Evolutionary conservation across 352 stramenopile genomes (phyloP).

Genomic region (Phytophthora macrochlamydospora): DNA sequence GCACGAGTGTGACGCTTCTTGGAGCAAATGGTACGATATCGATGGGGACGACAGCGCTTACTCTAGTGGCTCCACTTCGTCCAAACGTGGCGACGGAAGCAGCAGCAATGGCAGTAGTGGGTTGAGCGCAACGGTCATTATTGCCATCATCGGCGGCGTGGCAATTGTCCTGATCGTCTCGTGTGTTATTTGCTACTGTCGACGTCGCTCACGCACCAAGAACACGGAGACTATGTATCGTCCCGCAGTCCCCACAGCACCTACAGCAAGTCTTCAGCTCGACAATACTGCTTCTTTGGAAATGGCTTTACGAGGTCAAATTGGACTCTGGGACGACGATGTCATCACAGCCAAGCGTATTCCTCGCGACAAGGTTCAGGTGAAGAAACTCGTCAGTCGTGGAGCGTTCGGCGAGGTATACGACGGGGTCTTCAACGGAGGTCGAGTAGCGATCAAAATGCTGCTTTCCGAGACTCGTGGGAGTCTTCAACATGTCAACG

Average conservation of each 20-base stretch:
- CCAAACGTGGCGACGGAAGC: not conserved
- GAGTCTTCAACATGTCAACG: constrained; percentile 35
- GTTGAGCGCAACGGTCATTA: constrained; percentile 11
- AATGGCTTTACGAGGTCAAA: constrained; percentile 12
- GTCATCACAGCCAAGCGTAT: constrained; percentile 44
- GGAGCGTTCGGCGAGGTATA: constrained; percentile 55
- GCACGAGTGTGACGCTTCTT: constrained; percentile 13
- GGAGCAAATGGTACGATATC: constrained; percentile 32
- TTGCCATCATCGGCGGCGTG: constrained; percentile 14
- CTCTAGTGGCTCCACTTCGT: not conserved
- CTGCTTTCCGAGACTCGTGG: constrained; percentile 37
- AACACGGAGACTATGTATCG: constrained; percentile 18
- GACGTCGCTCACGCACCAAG: constrained; percentile 9
- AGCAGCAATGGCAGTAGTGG: not conserved
- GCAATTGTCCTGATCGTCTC: constrained; percentile 10
- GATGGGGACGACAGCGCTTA: constrained; percentile 11
- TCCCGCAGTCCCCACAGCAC: constrained; percentile 13
- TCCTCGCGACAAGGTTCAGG: constrained; percentile 34
- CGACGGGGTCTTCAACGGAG: constrained; percentile 33
- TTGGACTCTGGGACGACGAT: constrained; percentile 40
- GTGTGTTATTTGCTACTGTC: constrained; percentile 19
- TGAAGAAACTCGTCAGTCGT: constrained; percentile 34
- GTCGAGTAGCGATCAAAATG: constrained; percentile 49
- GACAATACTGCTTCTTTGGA: constrained; percentile 24
- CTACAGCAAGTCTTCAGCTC: constrained; percentile 24